Evolutionary conservation across 805 yeast genomes (phyloP), one percentile per base, ranked within the genome.

Genomic region (Maudiozyma serrabonitensis): DNA sequence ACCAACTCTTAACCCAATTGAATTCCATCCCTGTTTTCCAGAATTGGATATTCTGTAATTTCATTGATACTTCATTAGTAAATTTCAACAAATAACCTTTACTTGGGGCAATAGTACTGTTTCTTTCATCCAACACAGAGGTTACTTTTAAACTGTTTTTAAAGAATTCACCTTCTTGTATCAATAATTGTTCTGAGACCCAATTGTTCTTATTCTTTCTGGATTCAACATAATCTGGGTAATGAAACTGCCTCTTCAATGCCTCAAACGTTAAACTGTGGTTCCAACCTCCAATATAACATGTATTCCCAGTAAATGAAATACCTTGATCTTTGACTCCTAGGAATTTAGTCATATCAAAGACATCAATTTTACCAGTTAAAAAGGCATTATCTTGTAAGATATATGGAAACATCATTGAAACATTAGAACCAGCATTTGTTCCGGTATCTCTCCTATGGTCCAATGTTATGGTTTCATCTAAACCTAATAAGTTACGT

Each of bases 401-500:
- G 61, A 79, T 51, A 50, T 78, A 77, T 8, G 82, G 75, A 7
- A 40, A 47, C 16, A 25, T 18, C 6, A 50, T 6, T 13, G 50
- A 41, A 8, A 50, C 13, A 6, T 28, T 48, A 4, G 52, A 35
- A 7, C 56, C 53, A 0, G 82, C 73, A 52, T 75, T 71, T 1
- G 82, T 80, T 47, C 81, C 71, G 6, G 84, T 80, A 19, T 85
- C 85, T 25, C 76, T 68, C 6, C 81, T 80, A 49, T 78, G 74
- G 52, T 81, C 81, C 15, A 81, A 52, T 15, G 75, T 69, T 15
- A 84, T 56, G 6, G 69, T 68, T 60, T 84, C 90, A 15, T 85
- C 88, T n/a, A 82, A 83, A 4, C 86, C 88, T 54, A 82, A 75
- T 8, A 77, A 68, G 59, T 83, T 83, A 42, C 74, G 65, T 51